Percentiles rank a stretch among this genome's conserved stretches.
These are phyloP conservation scores for Deuterostichococcus epilithicus DNA, from an alignment of 139 green algal species.

Conservation along the genomic window DNA sequence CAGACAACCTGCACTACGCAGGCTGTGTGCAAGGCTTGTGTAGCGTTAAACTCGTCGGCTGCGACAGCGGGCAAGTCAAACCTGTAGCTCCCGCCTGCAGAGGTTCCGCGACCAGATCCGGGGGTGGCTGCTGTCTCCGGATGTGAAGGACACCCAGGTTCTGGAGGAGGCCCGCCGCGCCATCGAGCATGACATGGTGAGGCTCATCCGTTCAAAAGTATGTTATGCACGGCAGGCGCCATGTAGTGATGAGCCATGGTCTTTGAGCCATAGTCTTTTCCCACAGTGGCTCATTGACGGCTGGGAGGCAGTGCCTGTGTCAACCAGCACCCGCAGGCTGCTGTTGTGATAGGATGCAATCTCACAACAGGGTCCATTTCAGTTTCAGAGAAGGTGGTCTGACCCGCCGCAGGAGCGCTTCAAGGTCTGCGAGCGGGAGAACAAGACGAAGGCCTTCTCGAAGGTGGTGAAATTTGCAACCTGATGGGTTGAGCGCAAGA, in stretches of 20 bases:
- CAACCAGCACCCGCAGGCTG: too few species aligned
- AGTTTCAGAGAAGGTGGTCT: not conserved
- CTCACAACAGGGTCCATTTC: not conserved
- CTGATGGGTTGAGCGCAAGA: too few species aligned
- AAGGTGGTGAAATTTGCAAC: too few species aligned
- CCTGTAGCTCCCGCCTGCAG: not conserved
- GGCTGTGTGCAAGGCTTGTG: not conserved
- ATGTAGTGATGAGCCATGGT: not conserved
- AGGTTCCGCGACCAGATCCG: constrained; percentile 29
- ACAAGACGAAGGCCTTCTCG: constrained; percentile 35
- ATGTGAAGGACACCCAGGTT: constrained; percentile 14
- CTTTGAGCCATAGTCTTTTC: not conserved
- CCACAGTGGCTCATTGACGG: not conserved
- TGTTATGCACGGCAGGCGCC: not conserved
- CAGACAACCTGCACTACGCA: not conserved
- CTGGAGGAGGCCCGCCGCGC: constrained; percentile 17
- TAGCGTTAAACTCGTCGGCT: not conserved
- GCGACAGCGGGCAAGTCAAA: not conserved
- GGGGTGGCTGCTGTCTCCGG: constrained; percentile 10
- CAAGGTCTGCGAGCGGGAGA: constrained; percentile 26
- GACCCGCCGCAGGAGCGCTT: constrained; percentile 26
- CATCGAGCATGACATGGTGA: constrained; percentile 35
- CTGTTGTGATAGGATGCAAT: too few species aligned
- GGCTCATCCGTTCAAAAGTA: too few species aligned
- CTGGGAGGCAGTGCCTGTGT: not conserved